These are phyloP conservation scores for Moniliophthora roreri DNA, from an alignment of 1,284 basidiomycete genomes.

Conservation along the genomic window DNA sequence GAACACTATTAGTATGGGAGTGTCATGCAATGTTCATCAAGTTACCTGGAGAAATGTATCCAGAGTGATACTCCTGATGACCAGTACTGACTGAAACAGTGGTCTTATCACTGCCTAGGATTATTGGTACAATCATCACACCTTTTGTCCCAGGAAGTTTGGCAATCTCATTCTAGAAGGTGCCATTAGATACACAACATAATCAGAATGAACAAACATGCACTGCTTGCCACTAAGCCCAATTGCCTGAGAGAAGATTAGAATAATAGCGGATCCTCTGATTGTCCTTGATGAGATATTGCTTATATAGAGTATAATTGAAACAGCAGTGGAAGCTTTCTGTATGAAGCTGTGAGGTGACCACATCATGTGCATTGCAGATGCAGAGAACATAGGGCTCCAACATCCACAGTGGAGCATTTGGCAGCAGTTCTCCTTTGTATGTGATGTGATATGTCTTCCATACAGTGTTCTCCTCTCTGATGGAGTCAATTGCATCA, in stretches of 20 bases:
- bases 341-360: too few relatives aligned
- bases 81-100: constrained; percentile 26
- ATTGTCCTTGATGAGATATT: too few relatives aligned
- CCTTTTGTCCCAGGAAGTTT: not conserved
- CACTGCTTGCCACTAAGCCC: too few relatives aligned
- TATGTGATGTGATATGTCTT: not conserved
- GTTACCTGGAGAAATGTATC: constrained; percentile 24
- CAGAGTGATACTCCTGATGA: constrained; percentile 21
- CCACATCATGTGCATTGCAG: too few relatives aligned
- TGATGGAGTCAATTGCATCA: not conserved
- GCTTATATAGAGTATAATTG: too few relatives aligned
- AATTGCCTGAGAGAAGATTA: too few relatives aligned
- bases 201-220: too few relatives aligned
- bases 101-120: constrained; percentile 25
- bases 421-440: not conserved
- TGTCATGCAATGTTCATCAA: constrained; percentile 17
- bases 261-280: too few relatives aligned
- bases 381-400: not conserved
- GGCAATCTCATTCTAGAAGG: not conserved
- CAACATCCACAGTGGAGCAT: not conserved
- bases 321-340: too few relatives aligned
- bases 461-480: not conserved
- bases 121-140: constrained; percentile 17
- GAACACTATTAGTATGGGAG: constrained; percentile 16
- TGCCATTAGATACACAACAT: too few relatives aligned